Evolutionary conservation across 192 early-diverging fungal species (phyloP).

Genomic region (Rhizoclosmatium sp.): DNA sequence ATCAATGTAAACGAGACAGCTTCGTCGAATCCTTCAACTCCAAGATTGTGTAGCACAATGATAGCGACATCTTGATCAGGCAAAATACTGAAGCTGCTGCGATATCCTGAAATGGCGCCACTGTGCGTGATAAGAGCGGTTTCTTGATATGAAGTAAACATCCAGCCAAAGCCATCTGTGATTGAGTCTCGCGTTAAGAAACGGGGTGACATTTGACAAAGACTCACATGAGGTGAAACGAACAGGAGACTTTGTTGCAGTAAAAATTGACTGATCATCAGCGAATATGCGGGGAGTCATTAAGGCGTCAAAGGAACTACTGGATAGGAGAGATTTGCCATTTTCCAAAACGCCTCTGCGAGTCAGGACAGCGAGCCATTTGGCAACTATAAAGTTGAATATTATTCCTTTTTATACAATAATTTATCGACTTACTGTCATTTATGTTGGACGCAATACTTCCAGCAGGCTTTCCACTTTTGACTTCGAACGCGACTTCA

Average conservation of each 20-base stretch:
- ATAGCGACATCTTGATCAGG: slow-evolving; percentile 21
- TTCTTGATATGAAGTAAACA: slow-evolving; percentile 13
- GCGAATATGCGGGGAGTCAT: neutral
- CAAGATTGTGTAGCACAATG: slow-evolving; percentile 24
- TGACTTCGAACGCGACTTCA: neutral
- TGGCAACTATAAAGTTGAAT: slow-evolving; percentile 4
- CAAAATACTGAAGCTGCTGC: neutral
- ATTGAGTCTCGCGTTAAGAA: neutral
- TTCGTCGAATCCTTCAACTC: neutral
- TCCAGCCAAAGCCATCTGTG: slow-evolving; percentile 26
- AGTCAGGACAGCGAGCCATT: slow-evolving; percentile 24
- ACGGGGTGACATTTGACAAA: neutral
- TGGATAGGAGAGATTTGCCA: slow-evolving; percentile 3
- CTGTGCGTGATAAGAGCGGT: neutral
- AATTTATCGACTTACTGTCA: neutral
- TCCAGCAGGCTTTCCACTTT: neutral
- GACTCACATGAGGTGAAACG: neutral
- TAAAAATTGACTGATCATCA: neutral
- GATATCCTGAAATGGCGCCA: slow-evolving; percentile 13
- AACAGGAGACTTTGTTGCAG: neutral
- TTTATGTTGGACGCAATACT: neutral
- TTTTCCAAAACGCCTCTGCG: neutral
- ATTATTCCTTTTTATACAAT: neutral
- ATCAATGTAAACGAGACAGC: neutral
- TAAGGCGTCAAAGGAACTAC: neutral